Evolutionary conservation across 176 grass and related monocot genomes (phyloP), one percentile per base, ranked within the genome.

Genomic region (Eragrostis nindensis): DNA sequence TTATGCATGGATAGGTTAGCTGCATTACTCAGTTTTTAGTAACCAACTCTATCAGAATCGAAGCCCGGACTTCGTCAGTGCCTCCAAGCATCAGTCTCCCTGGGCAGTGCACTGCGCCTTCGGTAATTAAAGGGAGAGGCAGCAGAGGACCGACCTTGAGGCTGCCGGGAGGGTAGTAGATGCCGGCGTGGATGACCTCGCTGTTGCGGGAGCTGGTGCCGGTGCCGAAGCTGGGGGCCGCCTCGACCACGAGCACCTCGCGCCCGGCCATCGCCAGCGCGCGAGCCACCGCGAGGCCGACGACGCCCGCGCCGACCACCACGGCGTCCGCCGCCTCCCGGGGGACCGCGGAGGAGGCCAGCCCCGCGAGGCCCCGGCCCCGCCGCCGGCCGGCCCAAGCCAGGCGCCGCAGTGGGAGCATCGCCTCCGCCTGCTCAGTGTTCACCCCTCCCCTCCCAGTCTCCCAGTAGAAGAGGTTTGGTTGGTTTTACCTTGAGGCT

Each of bases 201-300:
- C 95, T 98, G 70, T 98, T 98, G 64, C 95, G 90, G 59, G 95
- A 98, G 74, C 95, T 95, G 38, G 88, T 95, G 68, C 95, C 95
- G 48, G 90, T 98, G 57, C 95, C 92, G 75, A 98, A 98, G 47
- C 81, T 91, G 61, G 90, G 71, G 52, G 88, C 87, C 11, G 92
- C 84, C 78, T 98, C 95, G 65, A 98, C 81, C 68, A 95, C 86
- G 70, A 98, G 65, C 42, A 98, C 95, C 54, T 98, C 92, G 67
- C 90, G 86, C 36, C 95, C 95, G 40, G 77, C 82, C 83, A 88
- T 83, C 62, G 92, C 90, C 27, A 98, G 75, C 48, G 90, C 92
- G 66, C 95, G 90, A 32, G 90, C 95, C 64, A 87, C 88, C 12
- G 92, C 90, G 46, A 98, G 80, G 25, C 95, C 95, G 59, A 95